Evolutionary conservation across 305 asterid species (phyloP).

Genomic region (Euphrasia arctica): DNA sequence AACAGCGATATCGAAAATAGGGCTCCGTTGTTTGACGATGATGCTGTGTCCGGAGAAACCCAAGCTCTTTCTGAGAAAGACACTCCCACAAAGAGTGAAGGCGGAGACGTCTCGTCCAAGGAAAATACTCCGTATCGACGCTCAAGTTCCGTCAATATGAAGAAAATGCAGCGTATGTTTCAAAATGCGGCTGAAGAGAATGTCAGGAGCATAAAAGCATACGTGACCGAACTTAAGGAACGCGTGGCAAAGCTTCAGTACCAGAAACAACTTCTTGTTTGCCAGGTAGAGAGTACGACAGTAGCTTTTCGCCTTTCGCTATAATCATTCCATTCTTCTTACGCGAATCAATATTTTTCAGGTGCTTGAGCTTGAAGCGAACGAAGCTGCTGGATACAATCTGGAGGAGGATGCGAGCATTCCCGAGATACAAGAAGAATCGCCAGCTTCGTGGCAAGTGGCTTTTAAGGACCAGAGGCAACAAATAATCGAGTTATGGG

Average conservation of each 20-base stretch:
- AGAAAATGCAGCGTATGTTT: slow-evolving; percentile 95
- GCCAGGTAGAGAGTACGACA: slow-evolving; percentile 59
- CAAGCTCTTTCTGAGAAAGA: slow-evolving; percentile 66
- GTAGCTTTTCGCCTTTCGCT: neutral
- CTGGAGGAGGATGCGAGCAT: slow-evolving; percentile 56
- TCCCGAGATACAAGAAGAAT: slow-evolving; percentile 56
- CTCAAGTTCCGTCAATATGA: slow-evolving; percentile 94
- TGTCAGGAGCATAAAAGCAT: slow-evolving; percentile 93
- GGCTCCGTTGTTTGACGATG: slow-evolving; percentile 64
- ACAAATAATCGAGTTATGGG: slow-evolving; percentile 92
- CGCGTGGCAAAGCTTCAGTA: slow-evolving; percentile 98
- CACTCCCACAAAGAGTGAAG: slow-evolving; percentile 84
- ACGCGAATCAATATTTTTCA: slow-evolving; percentile 25
- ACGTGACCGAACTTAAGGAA: slow-evolving; percentile 94
- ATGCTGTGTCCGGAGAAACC: slow-evolving; percentile 55
- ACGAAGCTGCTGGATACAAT: slow-evolving; percentile 83
- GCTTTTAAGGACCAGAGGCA: slow-evolving; percentile 78
- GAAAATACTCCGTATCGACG: slow-evolving; percentile 89
- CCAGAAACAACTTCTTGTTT: slow-evolving; percentile 96
- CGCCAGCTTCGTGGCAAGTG: slow-evolving; percentile 76
- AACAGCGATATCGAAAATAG: slow-evolving; percentile 63
- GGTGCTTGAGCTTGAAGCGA: slow-evolving; percentile 98
- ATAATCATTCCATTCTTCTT: neutral
- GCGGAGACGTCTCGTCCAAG: slow-evolving; percentile 78
- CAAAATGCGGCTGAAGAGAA: slow-evolving; percentile 99